Percentiles rank a stretch among this genome's conserved stretches.
Evolutionary conservation across 768 basidiomycete genomes (phyloP).

Genomic region (Serendipita sp.): DNA sequence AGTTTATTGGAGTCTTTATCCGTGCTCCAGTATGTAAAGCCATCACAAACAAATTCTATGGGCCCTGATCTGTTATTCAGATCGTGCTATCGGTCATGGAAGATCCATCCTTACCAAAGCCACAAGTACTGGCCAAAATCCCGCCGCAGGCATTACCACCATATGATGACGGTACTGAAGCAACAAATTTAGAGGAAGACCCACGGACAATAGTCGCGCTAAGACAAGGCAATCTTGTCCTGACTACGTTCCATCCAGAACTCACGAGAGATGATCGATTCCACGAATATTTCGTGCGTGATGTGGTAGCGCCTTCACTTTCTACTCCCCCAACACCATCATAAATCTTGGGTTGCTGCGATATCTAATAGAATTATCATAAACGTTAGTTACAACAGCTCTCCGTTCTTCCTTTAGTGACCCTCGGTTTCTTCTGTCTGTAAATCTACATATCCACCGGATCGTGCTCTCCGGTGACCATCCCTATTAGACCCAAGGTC

Average conservation of each 20-base stretch:
- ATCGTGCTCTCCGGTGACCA: background rate
- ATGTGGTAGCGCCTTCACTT: background rate
- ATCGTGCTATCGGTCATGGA: constrained; percentile 41
- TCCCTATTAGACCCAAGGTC: background rate
- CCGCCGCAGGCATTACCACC: constrained; percentile 33
- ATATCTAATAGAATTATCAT: background rate
- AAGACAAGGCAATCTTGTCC: constrained; percentile 65
- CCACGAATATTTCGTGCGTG: constrained; percentile 72
- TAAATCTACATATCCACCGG: background rate
- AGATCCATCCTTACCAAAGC: constrained; percentile 26
- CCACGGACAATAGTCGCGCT: constrained; percentile 64
- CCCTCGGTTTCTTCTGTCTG: background rate
- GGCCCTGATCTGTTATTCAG: constrained; percentile 21
- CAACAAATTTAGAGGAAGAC: constrained; percentile 24
- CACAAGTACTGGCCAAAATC: constrained; percentile 50
- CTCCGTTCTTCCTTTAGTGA: background rate
- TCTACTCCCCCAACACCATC: background rate
- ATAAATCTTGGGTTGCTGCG: background rate
- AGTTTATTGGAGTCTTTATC: constrained; percentile 81
- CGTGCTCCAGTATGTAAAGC: constrained; percentile 59
- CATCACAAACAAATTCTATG: constrained; percentile 2
- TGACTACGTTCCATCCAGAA: constrained; percentile 92
- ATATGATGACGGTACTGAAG: constrained; percentile 29
- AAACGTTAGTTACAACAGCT: background rate
- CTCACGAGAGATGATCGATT: constrained; percentile 74